Conservation (phyloP, 139 green algal genomes). For the Eudorina sp. region DNA sequence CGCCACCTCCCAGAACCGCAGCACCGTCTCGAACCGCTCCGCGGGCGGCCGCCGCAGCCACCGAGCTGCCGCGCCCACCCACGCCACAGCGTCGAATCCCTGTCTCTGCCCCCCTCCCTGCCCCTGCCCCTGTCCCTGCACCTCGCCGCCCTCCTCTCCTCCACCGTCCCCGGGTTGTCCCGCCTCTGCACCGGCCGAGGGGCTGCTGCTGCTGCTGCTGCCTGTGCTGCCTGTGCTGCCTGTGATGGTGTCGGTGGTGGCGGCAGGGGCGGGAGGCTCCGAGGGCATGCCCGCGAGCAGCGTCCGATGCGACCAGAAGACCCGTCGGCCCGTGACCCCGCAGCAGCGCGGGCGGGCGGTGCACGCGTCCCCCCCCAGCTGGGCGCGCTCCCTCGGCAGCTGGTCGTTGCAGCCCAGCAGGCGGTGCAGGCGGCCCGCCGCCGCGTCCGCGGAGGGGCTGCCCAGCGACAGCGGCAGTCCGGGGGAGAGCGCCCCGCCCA, state of each 20-base stretch:
- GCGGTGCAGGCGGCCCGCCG: too few species aligned
- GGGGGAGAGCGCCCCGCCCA: slow-evolving; percentile 51
- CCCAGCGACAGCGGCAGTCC: slow-evolving; percentile 63
- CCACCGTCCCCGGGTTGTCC: not conserved
- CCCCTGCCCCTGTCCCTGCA: not conserved
- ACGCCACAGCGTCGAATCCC: not conserved
- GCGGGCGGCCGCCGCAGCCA: not conserved
- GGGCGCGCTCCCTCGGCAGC: not conserved
- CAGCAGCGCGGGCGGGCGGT: slow-evolving; percentile 65
- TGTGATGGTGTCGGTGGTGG: too few species aligned
- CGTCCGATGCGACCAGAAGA: slow-evolving; percentile 28
- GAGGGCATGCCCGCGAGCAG: slow-evolving; percentile 26
- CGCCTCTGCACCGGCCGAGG: not conserved
- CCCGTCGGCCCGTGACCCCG: slow-evolving; percentile 37
- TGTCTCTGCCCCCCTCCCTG: not conserved
- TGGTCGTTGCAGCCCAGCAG: not conserved
- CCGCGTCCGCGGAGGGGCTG: not conserved
- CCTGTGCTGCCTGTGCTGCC: too few species aligned
- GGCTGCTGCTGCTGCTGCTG: not conserved
- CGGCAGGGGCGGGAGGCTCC: too few species aligned
- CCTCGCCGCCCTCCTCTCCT: not conserved
- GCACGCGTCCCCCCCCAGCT: slow-evolving; percentile 60
- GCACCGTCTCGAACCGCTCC: slow-evolving; percentile 11
- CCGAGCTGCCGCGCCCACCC: not conserved
- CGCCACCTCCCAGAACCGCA: slow-evolving; percentile 67